Base-by-base conservation (phyloP, 1,139 yeast species). In the Arxiozyma telluris region DNA sequence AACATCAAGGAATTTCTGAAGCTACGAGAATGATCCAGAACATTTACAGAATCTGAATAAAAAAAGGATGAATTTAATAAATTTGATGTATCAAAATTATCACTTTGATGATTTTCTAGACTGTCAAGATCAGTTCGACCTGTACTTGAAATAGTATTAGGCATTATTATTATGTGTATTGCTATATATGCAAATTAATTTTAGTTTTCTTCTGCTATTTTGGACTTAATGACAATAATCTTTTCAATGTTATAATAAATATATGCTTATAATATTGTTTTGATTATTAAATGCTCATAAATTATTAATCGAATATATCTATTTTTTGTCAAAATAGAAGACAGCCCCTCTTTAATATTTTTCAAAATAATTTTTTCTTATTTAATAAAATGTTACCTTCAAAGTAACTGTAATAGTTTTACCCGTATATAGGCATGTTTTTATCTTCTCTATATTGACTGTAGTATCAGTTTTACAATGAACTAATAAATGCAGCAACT, bases 11-110 rank as follows among this genome's bases (percentile, higher is more conserved):
- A 57, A 43, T 57, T 55, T 53, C 59, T 48, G 42, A 81, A 67
- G 52, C 72, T 75, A 43, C 71, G 64, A 7, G 79, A 76, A 61
- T 80, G 84, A 50, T 71, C 74, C 21, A 61, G 58, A 38, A 68
- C 66, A 49, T 69, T 64, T 11, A 64, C 54, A 18, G 61, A 60
- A 42, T 62, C 63, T 38, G 72, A 64, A 51, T 70, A 65, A 44
- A 71, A 69, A 58, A 64, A 64, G 7, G 59, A 54, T 12, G 57
- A 53, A 41, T 54, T 55, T 20, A 57, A 30, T 17, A 57, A 48
- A n/a, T 55, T 53, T 2, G 54, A 51, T 4, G 56, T 39, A 41
- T 57, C 56, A 39, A 30, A 54, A 15, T 52, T 50, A 9, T 47
- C 12, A 12, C 25, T 46, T 5, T 39, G 27, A 17, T 41, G 44